A percentile compares a stretch with the other conserved stretches of the same genome.
phyloP scores from a whole-genome alignment of 345 rosid genomes.

The Durio zibethinus region DNA sequence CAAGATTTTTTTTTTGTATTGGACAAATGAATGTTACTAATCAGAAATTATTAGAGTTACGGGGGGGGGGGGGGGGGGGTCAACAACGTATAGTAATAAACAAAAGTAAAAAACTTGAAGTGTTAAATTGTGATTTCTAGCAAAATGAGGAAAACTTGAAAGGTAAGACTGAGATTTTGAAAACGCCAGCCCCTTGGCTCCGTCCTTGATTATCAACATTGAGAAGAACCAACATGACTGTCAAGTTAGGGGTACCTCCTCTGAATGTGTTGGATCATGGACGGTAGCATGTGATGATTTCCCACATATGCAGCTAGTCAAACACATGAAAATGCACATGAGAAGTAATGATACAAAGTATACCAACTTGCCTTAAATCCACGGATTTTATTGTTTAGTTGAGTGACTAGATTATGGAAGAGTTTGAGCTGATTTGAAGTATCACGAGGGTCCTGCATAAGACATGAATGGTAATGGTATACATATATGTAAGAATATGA shows the following conservation, averaged over 20 bases:
- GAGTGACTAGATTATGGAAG: conserved; percentile 50
- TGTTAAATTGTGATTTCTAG: no score
- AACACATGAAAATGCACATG: neutral
- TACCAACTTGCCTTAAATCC: conserved; percentile 42
- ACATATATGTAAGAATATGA: neutral
- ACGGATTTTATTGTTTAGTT: conserved; percentile 40
- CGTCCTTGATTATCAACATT: neutral
- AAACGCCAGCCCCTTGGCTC: neutral
- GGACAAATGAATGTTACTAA: neutral
- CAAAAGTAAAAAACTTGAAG: no score
- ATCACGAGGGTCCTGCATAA: conserved; percentile 33
- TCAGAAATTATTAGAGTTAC: neutral
- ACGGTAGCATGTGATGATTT: neutral
- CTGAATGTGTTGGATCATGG: neutral
- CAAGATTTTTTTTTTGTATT: neutral
- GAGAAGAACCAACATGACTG: neutral
- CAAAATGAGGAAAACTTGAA: neutral
- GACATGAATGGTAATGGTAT: neutral
- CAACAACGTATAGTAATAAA: no score
- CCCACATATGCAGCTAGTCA: neutral
- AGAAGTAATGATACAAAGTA: neutral
- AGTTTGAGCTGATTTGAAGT: conserved; percentile 37
- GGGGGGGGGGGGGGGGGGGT: no score
- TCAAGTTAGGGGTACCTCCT: neutral
- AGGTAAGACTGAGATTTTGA: neutral